A percentile compares a stretch with the other conserved stretches of the same genome.
phyloP scores from a whole-genome alignment of 1,139 yeast species.

The Yamadazyma oceani region DNA sequence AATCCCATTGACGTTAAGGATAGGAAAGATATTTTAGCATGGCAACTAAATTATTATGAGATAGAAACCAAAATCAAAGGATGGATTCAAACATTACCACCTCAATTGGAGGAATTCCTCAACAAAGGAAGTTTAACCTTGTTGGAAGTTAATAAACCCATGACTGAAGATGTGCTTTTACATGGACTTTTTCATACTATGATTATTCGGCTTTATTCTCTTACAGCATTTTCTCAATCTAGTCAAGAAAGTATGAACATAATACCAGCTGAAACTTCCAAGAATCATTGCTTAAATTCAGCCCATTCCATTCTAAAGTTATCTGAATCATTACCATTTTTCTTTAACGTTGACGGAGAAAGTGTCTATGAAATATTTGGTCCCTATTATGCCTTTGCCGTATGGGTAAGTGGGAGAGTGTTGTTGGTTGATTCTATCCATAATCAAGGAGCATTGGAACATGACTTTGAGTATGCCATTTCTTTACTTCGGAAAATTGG shows the following conservation, averaged over 20 bases:
- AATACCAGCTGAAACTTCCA: conserved; percentile 16
- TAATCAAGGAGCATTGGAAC: conserved; percentile 12
- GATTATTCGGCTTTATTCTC: conserved; percentile 18
- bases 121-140: conserved; percentile 5
- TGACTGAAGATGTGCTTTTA: conserved; percentile 11
- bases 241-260: conserved; percentile 13
- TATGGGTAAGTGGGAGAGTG: conserved; percentile 22
- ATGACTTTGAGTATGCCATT: conserved; percentile 16
- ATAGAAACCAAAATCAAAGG: conserved; percentile 14
- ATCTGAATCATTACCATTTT: conserved; percentile 9
- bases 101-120: conserved; percentile 9
- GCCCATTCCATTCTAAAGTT: conserved; percentile 13
- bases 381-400: conserved; percentile 20
- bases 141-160: conserved; percentile 3
- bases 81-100: conserved; percentile 14
- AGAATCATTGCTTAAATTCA: conserved; percentile 13
- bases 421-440: conserved; percentile 16
- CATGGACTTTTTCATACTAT: conserved; percentile 17
- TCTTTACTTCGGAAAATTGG: conserved; percentile 14
- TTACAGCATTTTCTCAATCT: conserved; percentile 18
- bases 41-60: conserved; percentile 18
- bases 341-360: conserved; percentile 9
- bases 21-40: conserved; percentile 15
- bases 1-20: conserved; percentile 17
- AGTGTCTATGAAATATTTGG: conserved; percentile 16